Conservation (phyloP, 2,329 filamentous ascomycete species). For the Cytospora chrysosperma region DNA sequence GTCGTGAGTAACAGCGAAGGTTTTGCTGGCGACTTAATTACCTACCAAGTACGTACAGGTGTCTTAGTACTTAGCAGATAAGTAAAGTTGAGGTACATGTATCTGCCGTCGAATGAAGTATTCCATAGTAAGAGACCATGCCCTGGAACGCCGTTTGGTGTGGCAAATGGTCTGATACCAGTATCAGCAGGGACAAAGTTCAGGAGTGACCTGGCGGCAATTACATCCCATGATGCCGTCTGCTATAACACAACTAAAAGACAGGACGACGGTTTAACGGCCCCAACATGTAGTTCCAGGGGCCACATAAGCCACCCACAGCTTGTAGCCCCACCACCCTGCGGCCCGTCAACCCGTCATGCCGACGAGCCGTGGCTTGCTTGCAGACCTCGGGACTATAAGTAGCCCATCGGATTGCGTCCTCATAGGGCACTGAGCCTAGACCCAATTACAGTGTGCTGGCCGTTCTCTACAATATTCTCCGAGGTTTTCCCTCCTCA, state of each 20-base stretch:
- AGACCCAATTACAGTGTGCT: no score
- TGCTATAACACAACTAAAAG: neutral
- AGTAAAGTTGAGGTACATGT: no score
- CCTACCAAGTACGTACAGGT: no score
- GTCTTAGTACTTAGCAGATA: no score
- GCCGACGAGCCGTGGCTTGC: conserved; percentile 15
- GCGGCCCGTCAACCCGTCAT: conserved; percentile 22
- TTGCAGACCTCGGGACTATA: neutral
- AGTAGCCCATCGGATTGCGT: neutral
- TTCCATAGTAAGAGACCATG: neutral
- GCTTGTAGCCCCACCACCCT: conserved; percentile 19
- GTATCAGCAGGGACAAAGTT: neutral
- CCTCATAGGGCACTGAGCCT: no score
- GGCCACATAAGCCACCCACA: conserved; percentile 16
- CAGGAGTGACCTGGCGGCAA: neutral
- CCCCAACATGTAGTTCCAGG: conserved; percentile 17
- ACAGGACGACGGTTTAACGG: conserved; percentile 18
- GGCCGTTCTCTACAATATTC: no score
- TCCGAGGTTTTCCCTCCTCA: no score
- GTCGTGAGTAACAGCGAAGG: neutral
- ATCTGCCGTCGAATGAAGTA: neutral
- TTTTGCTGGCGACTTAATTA: no score
- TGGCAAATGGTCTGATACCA: neutral
- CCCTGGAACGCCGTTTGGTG: conserved; percentile 8
- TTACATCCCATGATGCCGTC: conserved; percentile 3